These are phyloP conservation scores for Phytophthora parvispora DNA, from an alignment of 352 stramenopile genomes.

Conservation along the genomic window DNA sequence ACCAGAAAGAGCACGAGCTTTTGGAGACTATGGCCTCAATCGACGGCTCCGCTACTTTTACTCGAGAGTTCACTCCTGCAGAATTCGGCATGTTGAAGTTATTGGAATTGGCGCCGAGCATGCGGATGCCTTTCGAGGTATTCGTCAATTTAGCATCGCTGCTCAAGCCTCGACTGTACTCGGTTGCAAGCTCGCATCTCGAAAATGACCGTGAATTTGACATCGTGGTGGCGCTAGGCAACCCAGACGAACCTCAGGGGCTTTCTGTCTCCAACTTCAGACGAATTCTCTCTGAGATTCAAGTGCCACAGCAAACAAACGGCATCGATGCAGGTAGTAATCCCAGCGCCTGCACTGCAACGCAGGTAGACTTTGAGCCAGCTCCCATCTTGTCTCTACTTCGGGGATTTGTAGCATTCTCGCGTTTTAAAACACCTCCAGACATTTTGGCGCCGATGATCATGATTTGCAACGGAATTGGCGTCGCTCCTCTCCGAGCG, in stretches of 20 bases:
- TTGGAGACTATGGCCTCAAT: slow-evolving; percentile 57
- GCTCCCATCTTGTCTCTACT: slow-evolving; percentile 1
- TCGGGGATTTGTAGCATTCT: slow-evolving; percentile 89
- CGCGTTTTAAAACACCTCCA: slow-evolving; percentile 90
- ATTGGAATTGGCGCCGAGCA: slow-evolving; percentile 65
- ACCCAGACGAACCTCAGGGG: slow-evolving; percentile 39
- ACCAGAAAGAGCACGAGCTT: slow-evolving; percentile 47
- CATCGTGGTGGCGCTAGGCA: slow-evolving; percentile 92
- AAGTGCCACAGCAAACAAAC: background rate
- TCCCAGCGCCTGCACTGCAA: background rate
- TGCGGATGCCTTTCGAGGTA: slow-evolving; percentile 69
- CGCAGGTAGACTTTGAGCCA: background rate
- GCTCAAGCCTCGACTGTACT: slow-evolving; percentile 94
- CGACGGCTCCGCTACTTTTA: slow-evolving; percentile 87
- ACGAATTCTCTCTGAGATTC: background rate
- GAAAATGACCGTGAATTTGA: slow-evolving; percentile 80
- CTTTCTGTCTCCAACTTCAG: slow-evolving; percentile 38
- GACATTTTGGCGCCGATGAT: slow-evolving; percentile 89
- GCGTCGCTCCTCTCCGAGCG: slow-evolving; percentile 92
- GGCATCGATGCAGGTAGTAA: background rate
- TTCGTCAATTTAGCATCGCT: slow-evolving; percentile 87
- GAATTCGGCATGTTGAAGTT: slow-evolving; percentile 86
- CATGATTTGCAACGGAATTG: slow-evolving; percentile 93
- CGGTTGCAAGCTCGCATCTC: slow-evolving; percentile 92
- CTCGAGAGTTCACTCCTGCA: slow-evolving; percentile 76